Evolutionary conservation across 495 filamentous ascomycete species (phyloP), one percentile per base, ranked within the genome.

Genomic region (Trichoderma parareesei): DNA sequence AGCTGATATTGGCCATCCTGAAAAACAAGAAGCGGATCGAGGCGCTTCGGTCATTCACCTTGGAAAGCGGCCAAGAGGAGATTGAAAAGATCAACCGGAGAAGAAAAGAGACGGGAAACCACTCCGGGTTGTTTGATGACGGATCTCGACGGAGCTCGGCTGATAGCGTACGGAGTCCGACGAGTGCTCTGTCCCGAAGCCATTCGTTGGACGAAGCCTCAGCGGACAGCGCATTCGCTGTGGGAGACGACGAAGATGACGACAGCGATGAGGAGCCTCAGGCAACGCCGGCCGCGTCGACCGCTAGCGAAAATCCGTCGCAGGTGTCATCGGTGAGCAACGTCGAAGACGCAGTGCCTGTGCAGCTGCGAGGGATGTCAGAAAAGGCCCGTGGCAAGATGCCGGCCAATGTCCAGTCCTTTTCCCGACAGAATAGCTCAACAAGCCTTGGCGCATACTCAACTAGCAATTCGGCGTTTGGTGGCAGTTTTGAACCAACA

Each of bases 361-460:
- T 87, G 42, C 93, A 97, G 69, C 72, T 95, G n/a, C 85, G 91
- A 60, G 93, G 92, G 60, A 99, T 98, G 92, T 96, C 93, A 10
- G 94, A 99, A 74, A 99, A 98, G 71, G 95, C 94, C 37, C 80
- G 94, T 60, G 94, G 94, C 8, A 99, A 99, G 73, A 91, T 94
- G 85, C 95, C 95, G n/a, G 92, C 90, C 10, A 89, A 90, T 3
- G 82, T 90, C 46, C 82, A 83, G 10, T 84, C 84, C 16, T 97
- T 98, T 72, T 97, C 93, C 3, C 82, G 95, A 8, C 94, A 97
- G 71, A 94, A 93, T 70, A 96, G 91, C 74, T 92, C 87, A 60
- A 90, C 91, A 10, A 96, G 91, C 68, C 81, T 97, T 43, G 83
- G 78, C 62, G 88, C 87, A 74, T 80, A 90, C 70, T 80, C 85